phyloP scores from a whole-genome alignment of 148 eudicot genomes.

The Chenopodium formosanum region DNA sequence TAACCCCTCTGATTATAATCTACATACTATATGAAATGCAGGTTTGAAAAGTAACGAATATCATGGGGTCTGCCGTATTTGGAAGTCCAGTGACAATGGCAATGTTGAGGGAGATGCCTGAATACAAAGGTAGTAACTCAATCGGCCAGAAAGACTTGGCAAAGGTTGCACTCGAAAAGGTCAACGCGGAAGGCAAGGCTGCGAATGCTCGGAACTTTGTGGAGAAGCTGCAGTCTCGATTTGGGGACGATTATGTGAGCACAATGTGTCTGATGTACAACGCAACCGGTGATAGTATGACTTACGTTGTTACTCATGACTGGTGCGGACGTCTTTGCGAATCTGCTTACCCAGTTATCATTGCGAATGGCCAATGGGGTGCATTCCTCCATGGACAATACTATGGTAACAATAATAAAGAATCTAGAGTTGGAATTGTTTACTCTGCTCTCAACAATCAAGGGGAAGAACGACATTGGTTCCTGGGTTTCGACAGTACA shows the following conservation, averaged over 20 bases:
- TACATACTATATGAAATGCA: no score
- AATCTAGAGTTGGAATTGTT: neutral
- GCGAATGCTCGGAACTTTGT: neutral
- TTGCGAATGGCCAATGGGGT: constrained; percentile 1
- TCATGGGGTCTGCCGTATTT: no score
- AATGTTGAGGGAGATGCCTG: no score
- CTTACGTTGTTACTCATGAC: neutral
- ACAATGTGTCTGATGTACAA: constrained; percentile 6
- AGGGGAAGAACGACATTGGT: neutral
- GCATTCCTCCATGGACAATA: neutral
- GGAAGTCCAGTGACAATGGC: no score
- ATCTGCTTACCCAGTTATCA: neutral
- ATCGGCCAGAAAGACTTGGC: no score
- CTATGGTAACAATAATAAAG: neutral
- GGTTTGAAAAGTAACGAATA: no score
- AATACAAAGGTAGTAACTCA: no score
- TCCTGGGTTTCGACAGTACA: neutral
- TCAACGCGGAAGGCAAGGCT: neutral
- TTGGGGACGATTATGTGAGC: neutral
- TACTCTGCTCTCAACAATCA: neutral
- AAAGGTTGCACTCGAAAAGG: no score
- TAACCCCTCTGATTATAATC: no score
- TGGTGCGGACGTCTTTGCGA: neutral
- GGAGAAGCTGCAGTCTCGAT: neutral
- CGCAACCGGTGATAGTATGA: constrained; percentile 5